Conservation (phyloP, 2,329 filamentous ascomycete genomes). For the Tolypocladium paradoxum region DNA sequence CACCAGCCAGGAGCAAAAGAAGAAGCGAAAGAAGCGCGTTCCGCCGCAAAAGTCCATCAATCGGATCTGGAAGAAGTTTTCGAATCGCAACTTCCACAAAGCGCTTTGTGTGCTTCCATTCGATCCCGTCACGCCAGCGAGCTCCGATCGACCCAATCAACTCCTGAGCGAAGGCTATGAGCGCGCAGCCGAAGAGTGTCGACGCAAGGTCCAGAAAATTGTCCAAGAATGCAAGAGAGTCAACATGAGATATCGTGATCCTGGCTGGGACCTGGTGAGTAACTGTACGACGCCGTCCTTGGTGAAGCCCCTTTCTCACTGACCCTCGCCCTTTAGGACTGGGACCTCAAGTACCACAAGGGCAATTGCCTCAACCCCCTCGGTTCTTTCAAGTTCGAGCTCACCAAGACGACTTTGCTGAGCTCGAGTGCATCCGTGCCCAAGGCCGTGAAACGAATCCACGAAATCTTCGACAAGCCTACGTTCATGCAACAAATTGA, state of each 20-base stretch:
- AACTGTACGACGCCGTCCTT: neutral
- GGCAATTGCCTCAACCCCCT: constrained; percentile 45
- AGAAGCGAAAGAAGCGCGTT: constrained; percentile 47
- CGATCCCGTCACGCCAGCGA: constrained; percentile 43
- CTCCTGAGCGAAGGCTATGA: constrained; percentile 50
- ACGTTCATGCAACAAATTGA: constrained; percentile 56
- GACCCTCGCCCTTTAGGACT: constrained; percentile 33
- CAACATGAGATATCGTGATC: constrained; percentile 70
- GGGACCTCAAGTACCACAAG: constrained; percentile 57
- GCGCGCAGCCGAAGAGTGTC: constrained; percentile 52
- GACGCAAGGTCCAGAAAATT: constrained; percentile 49
- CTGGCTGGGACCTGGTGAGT: constrained; percentile 47
- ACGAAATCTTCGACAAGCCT: constrained; percentile 67
- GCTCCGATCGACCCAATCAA: constrained; percentile 45
- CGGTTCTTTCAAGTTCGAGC: constrained; percentile 39
- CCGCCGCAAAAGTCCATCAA: constrained; percentile 57
- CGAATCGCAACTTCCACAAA: constrained; percentile 49
- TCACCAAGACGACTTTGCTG: constrained; percentile 31
- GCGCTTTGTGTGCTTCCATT: constrained; percentile 56
- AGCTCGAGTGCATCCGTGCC: constrained; percentile 44
- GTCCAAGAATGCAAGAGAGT: constrained; percentile 57
- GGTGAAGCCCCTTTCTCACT: neutral
- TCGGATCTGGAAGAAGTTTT: constrained; percentile 53
- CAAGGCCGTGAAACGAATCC: constrained; percentile 62
- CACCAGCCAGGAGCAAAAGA: constrained; percentile 30